Evolutionary conservation across 768 basidiomycete genomes (phyloP).

Genomic region (Termitomyces sp.): DNA sequence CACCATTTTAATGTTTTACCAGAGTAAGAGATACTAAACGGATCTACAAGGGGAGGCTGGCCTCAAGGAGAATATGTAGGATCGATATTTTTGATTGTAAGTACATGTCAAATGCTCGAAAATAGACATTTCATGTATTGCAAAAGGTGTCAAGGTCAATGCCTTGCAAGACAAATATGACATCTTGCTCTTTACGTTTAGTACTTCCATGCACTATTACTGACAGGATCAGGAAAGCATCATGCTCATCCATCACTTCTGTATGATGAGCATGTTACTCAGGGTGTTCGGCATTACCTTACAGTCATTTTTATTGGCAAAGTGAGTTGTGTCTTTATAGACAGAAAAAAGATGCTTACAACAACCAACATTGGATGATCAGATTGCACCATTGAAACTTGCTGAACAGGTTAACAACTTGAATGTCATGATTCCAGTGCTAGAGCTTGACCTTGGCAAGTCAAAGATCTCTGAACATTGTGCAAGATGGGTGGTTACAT

Average conservation of each 20-base stretch:
- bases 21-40: too few species aligned
- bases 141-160: neutral
- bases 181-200: neutral
- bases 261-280: slow-evolving; percentile 6
- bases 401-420: neutral
- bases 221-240: slow-evolving; percentile 11
- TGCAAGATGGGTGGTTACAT: neutral
- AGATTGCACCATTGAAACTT: neutral
- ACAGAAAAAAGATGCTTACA: neutral
- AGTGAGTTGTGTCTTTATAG: neutral
- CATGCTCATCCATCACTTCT: slow-evolving; percentile 16
- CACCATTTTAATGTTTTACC: too few species aligned
- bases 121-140: neutral
- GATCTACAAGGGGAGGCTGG: too few species aligned
- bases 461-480: neutral
- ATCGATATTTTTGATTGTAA: too few species aligned
- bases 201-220: slow-evolving; percentile 8
- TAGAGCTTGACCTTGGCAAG: neutral
- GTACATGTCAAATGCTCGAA: too few species aligned
- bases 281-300: slow-evolving; percentile 11
- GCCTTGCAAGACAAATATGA: neutral
- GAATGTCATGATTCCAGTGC: neutral
- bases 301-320: slow-evolving; percentile 7
- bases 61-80: too few species aligned
- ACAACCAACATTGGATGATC: neutral